Evolutionary conservation across 176 grass and related monocot genomes (phyloP).

Genomic region (Oryza glaberrima): DNA sequence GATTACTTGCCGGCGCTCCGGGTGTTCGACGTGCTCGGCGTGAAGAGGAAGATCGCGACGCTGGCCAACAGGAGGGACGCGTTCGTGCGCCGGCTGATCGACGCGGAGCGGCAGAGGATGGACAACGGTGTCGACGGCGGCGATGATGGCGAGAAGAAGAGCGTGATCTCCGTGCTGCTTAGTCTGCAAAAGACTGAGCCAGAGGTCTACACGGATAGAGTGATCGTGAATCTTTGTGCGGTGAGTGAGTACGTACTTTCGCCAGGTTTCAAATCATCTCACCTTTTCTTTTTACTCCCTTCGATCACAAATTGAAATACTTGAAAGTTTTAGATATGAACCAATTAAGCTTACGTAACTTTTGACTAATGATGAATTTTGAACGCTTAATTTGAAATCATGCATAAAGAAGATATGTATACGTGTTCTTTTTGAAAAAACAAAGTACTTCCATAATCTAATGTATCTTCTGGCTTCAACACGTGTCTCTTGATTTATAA

Average conservation of each 20-base stretch:
- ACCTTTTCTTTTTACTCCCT: background rate
- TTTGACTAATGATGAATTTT: too few species aligned
- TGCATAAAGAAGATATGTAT: too few species aligned
- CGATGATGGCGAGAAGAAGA: constrained; percentile 29
- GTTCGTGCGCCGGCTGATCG: constrained; percentile 50
- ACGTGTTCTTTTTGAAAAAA: too few species aligned
- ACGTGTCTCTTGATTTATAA: too few species aligned
- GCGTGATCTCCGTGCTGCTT: constrained; percentile 47
- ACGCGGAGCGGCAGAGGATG: constrained; percentile 38
- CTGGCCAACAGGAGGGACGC: constrained; percentile 23
- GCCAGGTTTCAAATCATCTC: background rate
- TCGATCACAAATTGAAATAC: too few species aligned
- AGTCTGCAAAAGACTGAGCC: constrained; percentile 45
- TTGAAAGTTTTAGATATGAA: too few species aligned
- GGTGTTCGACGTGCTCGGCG: constrained; percentile 46
- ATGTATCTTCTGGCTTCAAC: too few species aligned
- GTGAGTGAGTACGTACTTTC: constrained; percentile 40
- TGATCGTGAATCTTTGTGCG: constrained; percentile 44
- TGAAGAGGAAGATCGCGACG: constrained; percentile 17
- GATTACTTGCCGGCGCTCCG: constrained; percentile 62
- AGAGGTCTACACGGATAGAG: constrained; percentile 47
- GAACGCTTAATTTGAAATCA: too few species aligned
- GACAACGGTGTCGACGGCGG: background rate
- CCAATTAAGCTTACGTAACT: too few species aligned
- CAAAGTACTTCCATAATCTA: too few species aligned